Conservation (phyloP, 331 rosid species). For the Rhamnella rubrinervis region DNA sequence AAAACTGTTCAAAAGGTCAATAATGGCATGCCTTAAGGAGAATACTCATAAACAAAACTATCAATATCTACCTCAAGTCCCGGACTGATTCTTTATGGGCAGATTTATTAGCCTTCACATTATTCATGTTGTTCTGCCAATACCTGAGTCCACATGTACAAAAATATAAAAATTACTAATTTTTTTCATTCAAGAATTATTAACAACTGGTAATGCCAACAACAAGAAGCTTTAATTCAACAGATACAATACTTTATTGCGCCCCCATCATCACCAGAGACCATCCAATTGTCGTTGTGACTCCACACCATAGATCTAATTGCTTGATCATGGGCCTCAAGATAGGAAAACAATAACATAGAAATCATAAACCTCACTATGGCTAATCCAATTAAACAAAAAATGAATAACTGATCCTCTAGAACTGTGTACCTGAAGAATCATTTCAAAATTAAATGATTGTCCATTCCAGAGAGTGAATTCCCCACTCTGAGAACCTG, state of each 20-base stretch:
- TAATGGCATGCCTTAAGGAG: slow-evolving; percentile 28
- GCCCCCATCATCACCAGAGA: slow-evolving; percentile 99
- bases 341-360: slow-evolving; percentile 10
- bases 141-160: slow-evolving; percentile 47
- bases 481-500: slow-evolving; percentile 99
- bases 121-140: slow-evolving; percentile 99
- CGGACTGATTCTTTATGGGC: slow-evolving; percentile 99
- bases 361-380: slow-evolving; percentile 21
- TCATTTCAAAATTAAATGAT: slow-evolving; percentile 98
- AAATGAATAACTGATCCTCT: slow-evolving; percentile 8
- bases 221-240: slow-evolving; percentile 15
- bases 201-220: slow-evolving; percentile 11
- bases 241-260: slow-evolving; percentile 72
- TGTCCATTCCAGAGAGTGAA: slow-evolving; percentile 99
- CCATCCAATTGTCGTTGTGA: slow-evolving; percentile 99
- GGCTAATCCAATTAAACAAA: slow-evolving; percentile 2
- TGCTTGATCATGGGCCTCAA: slow-evolving; percentile 98
- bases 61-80: slow-evolving; percentile 69
- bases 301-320: slow-evolving; percentile 99
- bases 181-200: slow-evolving; percentile 12
- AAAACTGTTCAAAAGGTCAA: slow-evolving; percentile 60
- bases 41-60: slow-evolving; percentile 4
- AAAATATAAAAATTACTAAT: neutral
- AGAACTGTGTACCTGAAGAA: slow-evolving; percentile 75
- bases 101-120: slow-evolving; percentile 93